Percentiles rank a stretch among this genome's conserved stretches.
Conservation (phyloP, 2,329 filamentous ascomycete genomes). For the Thielaviopsis musarum region DNA sequence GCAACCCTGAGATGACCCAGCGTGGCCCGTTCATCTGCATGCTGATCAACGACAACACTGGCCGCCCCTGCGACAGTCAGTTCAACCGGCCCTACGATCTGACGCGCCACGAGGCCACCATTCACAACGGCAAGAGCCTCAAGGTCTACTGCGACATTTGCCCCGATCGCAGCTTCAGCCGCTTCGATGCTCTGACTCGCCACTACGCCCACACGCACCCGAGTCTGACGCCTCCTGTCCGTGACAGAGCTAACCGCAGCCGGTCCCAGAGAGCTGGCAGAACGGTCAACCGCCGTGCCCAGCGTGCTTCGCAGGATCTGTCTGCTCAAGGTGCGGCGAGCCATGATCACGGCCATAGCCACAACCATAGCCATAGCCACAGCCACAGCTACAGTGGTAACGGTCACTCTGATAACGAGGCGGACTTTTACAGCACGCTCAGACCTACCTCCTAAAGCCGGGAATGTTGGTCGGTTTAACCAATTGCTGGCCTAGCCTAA, state of each 20-base stretch:
- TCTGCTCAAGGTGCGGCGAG: not conserved
- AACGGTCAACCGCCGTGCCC: not conserved
- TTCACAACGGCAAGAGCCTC: conserved; percentile 85
- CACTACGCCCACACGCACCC: conserved; percentile 93
- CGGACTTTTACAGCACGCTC: not conserved
- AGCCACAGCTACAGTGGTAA: not conserved
- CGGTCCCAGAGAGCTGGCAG: not conserved
- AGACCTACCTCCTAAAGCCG: not conserved
- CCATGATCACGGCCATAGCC: too few species aligned
- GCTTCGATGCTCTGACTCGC: conserved; percentile 82
- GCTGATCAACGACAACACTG: conserved; percentile 83
- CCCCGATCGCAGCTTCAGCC: conserved; percentile 93
- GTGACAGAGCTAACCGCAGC: conserved; percentile 19
- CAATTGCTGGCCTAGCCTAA: too few species aligned
- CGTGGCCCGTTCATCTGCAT: conserved; percentile 87
- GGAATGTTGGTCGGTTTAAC: too few species aligned
- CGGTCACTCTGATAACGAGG: not conserved
- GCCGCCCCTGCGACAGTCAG: conserved; percentile 59
- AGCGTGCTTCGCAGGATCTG: not conserved
- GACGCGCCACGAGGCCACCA: conserved; percentile 91
- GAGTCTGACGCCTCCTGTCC: conserved; percentile 65
- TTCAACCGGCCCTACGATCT: conserved; percentile 95
- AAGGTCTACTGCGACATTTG: conserved; percentile 89
- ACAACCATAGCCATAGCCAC: not conserved
- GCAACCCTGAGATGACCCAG: conserved; percentile 37